Evolutionary conservation across 352 stramenopile genomes (phyloP), one percentile per base, ranked within the genome.

Genomic region (Phytophthora citrophthora): DNA sequence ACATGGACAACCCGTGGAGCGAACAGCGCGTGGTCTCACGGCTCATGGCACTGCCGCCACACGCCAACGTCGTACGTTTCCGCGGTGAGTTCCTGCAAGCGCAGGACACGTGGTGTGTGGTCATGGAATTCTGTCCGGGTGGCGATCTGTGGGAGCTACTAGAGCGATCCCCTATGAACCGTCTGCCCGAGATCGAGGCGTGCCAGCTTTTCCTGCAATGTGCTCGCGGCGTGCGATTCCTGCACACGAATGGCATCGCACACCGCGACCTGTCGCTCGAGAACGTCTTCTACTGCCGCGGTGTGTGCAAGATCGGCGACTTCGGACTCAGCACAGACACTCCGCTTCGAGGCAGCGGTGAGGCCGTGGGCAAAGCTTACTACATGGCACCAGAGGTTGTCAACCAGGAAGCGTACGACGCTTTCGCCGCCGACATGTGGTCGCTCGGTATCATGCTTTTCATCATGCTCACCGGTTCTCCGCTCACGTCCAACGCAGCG

Each of bases 361-460:
- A 83, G 23, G 64, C 59, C 8, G 68, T 81, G 10, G 75, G 70
- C 40, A 83, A 80, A 53, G 55, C 62, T n/a, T 85, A 85, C 54
- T 88, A 84, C 64, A 90, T 86, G 77, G 78, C 77, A 38, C 76
- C 72, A 2, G 81, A 90, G 62, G 79, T 88, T 3, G 67, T 81
- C 34, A 41, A 41, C 34, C 34, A 41, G 34, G 34, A 41, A 8
- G 58, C 34, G 23, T 89, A 89, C 70, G 71, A 86, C 36, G 79
- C 77, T 0, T 58, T 60, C 11, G 76, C 67, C 4, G 81, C 78
- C 20, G 81, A 90, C 47, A 79, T 88, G 68, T 89, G 79, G 81
- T 87, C 81, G 20, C 65, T 90, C 5, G 78, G 81, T 4, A 70
- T 90, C 43, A 76, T 90, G 63, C 61, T 90, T 3, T 90, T 88